Evolutionary conservation across 768 basidiomycete genomes (phyloP).

Genomic region (Leccinum obscurum): DNA sequence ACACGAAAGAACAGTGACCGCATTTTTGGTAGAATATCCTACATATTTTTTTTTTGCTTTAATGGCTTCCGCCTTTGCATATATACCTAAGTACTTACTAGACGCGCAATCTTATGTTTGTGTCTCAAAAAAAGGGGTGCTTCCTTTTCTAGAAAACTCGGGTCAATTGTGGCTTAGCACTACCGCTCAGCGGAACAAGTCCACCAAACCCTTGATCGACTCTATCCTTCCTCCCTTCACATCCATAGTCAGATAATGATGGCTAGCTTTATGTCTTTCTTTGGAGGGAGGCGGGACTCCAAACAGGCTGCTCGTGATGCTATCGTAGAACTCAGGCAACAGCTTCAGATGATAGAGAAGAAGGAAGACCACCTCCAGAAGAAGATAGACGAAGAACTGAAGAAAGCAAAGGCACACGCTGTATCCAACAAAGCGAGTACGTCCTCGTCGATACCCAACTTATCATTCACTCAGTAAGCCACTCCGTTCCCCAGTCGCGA

Average conservation of each 20-base stretch:
- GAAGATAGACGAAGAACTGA: slow-evolving; percentile 93
- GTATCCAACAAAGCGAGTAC: slow-evolving; percentile 90
- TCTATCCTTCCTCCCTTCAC: slow-evolving; percentile 2
- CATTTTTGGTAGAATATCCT: slow-evolving; percentile 27
- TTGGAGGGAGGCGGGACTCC: slow-evolving; percentile 79
- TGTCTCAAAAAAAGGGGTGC: slow-evolving; percentile 13
- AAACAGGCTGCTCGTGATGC: slow-evolving; percentile 88
- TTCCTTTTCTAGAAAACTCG: slow-evolving; percentile 30
- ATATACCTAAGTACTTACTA: slow-evolving; percentile 21
- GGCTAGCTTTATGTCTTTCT: slow-evolving; percentile 83
- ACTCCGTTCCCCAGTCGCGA: slow-evolving; percentile 60
- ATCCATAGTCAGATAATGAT: slow-evolving; percentile 48
- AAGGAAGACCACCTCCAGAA: slow-evolving; percentile 96
- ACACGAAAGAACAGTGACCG: slow-evolving; percentile 29
- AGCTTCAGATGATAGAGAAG: slow-evolving; percentile 98
- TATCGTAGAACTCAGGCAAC: slow-evolving; percentile 89
- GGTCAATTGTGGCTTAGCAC: slow-evolving; percentile 13
- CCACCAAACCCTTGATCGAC: slow-evolving; percentile 3
- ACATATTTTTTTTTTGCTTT: slow-evolving; percentile 15
- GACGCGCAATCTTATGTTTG: slow-evolving; percentile 22
- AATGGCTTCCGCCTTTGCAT: slow-evolving; percentile 23
- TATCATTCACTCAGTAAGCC: slow-evolving; percentile 9
- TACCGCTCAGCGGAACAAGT: slow-evolving; percentile 12
- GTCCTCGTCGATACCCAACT: slow-evolving; percentile 28
- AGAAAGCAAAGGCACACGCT: slow-evolving; percentile 91